Conservation (phyloP, 257 asterid genomes). For the Lavandula angustifolia region DNA sequence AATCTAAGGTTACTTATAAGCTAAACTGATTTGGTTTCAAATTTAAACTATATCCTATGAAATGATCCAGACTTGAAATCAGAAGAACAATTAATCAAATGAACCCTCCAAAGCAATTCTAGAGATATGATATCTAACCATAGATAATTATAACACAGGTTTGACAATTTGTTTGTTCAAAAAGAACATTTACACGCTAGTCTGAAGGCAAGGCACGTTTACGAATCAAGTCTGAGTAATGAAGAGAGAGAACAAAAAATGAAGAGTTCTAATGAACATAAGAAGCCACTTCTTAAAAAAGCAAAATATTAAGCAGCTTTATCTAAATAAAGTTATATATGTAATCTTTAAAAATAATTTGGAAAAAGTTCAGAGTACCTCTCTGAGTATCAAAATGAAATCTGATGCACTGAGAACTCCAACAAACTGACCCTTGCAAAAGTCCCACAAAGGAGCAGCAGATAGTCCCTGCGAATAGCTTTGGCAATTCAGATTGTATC, state of each 20-base stretch:
- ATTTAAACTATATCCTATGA: not conserved
- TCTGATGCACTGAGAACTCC: conserved; percentile 79
- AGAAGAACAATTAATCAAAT: conserved; percentile 8
- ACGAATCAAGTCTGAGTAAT: not conserved
- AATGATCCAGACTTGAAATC: conserved; percentile 6
- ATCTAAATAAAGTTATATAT: conserved; percentile 9
- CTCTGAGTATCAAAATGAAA: conserved; percentile 70
- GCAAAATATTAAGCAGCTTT: conserved; percentile 1
- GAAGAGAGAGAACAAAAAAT: not conserved
- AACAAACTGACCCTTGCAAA: conserved; percentile 57
- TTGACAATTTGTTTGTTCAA: not conserved
- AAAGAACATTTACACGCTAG: not conserved
- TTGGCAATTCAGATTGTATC: conserved; percentile 30
- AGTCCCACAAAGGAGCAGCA: conserved; percentile 78
- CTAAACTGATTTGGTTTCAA: conserved; percentile 8
- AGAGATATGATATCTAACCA: conserved; percentile 1
- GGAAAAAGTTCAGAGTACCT: conserved; percentile 42
- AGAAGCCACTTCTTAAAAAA: not conserved
- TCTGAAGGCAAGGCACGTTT: not conserved
- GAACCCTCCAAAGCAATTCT: conserved; percentile 3
- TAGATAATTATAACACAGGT: not conserved
- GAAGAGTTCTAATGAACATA: not conserved
- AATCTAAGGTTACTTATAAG: not conserved
- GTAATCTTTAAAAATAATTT: conserved; percentile 19
- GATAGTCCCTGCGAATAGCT: conserved; percentile 61